phyloP scores from a whole-genome alignment of 192 early-diverging fungal genomes.

The Oehlia diaphana region DNA sequence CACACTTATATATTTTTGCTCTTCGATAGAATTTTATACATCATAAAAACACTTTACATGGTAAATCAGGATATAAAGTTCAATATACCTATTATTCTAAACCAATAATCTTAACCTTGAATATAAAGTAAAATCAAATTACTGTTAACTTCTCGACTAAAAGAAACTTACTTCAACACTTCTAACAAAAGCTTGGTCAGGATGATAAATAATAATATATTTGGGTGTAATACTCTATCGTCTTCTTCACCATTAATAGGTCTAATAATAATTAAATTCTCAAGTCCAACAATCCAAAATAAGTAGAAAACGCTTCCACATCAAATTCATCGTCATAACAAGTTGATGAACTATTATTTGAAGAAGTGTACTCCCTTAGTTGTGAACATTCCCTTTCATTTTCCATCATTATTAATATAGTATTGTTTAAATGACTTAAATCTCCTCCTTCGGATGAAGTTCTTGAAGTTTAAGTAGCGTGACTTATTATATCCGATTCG shows the following conservation, averaged over 20 bases:
- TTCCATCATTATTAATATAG: conserved; percentile 72
- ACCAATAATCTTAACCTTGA: too few species aligned
- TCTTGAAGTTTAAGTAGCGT: not conserved
- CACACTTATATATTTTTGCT: conserved; percentile 83
- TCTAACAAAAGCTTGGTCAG: conserved; percentile 84
- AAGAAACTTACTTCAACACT: conserved; percentile 66
- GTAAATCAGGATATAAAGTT: conserved; percentile 48
- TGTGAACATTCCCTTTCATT: conserved; percentile 65
- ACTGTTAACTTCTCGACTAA: conserved; percentile 2
- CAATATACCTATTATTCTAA: conserved; percentile 50
- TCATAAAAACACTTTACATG: conserved; percentile 83
- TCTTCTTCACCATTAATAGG: conserved; percentile 65
- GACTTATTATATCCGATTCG: conserved; percentile 41
- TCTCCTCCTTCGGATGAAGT: not conserved
- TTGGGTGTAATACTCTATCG: conserved; percentile 70
- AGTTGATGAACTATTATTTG: not conserved
- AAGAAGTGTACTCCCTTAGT: conserved; percentile 42
- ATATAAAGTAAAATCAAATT: not conserved
- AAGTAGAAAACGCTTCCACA: conserved; percentile 40
- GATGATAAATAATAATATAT: conserved; percentile 90
- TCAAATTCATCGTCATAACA: conserved; percentile 48
- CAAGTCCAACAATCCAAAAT: conserved; percentile 48
- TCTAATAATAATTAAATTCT: conserved; percentile 54
- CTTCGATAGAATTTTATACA: conserved; percentile 95
- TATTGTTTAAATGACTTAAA: conserved; percentile 18